A percentile compares a stretch with the other conserved stretches of the same genome.
Conservation (phyloP, 345 rosid species). For the Cardamine chenopodiifolia region DNA sequence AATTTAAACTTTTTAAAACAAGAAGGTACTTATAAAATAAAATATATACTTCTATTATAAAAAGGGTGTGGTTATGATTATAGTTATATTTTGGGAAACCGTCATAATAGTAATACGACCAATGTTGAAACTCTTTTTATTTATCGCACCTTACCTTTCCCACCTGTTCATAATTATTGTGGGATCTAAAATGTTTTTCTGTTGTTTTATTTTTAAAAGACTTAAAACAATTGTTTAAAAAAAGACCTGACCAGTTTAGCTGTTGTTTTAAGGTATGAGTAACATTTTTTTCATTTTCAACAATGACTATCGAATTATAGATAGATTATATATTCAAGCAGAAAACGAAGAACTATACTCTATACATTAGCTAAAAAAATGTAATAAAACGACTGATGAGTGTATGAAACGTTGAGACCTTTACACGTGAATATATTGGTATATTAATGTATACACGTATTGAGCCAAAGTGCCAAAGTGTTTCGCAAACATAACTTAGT, state of each 20-base stretch:
- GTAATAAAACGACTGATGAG: neutral
- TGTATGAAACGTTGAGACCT: conserved; percentile 26
- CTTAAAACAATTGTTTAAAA: no score
- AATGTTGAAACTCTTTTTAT: conserved; percentile 34
- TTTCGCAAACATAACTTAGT: conserved; percentile 19
- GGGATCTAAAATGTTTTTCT: neutral
- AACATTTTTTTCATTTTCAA: neutral
- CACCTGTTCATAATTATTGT: conserved; percentile 35
- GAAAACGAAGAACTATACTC: conserved; percentile 13
- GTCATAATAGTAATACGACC: conserved; percentile 35
- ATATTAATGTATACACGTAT: conserved; percentile 18
- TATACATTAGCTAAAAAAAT: conserved; percentile 20
- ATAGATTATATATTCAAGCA: conserved; percentile 13
- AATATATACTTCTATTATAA: neutral
- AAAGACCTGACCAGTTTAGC: neutral
- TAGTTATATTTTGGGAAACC: conserved; percentile 42
- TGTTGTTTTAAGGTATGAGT: neutral
- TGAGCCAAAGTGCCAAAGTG: conserved; percentile 31
- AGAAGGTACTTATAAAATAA: conserved; percentile 6
- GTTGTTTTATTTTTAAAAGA: neutral
- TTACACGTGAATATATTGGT: conserved; percentile 35
- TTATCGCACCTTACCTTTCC: conserved; percentile 39
- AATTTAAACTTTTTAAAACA: no score
- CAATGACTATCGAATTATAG: neutral
- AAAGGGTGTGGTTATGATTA: conserved; percentile 33